These are phyloP conservation scores for Phycomyces nitens DNA, from an alignment of 192 early-diverging fungal species.

Conservation along the genomic window DNA sequence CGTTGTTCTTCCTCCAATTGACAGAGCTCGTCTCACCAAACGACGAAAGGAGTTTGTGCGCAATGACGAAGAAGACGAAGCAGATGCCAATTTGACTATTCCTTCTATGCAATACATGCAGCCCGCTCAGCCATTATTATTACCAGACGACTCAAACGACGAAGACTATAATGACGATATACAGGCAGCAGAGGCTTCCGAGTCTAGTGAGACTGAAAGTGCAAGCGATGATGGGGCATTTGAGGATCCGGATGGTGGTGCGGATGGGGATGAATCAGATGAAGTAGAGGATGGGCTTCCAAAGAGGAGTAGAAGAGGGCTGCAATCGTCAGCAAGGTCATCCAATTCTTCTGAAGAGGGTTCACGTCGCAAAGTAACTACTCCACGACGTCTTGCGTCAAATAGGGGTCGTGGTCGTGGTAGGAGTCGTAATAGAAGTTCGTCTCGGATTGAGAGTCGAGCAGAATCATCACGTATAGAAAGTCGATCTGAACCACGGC, in stretches of 20 bases:
- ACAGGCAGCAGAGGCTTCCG: constrained; percentile 26
- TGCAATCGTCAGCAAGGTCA: constrained; percentile 16
- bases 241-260: constrained; percentile 22
- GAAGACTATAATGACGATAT: constrained; percentile 37
- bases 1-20: constrained; percentile 20
- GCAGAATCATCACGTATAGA: neutral
- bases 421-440: constrained; percentile 32
- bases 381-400: constrained; percentile 4
- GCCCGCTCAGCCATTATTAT: constrained; percentile 9
- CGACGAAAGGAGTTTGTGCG: constrained; percentile 31
- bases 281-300: constrained; percentile 32
- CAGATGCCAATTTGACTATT: neutral
- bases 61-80: constrained; percentile 36
- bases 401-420: constrained; percentile 37
- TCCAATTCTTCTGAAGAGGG: neutral
- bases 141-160: constrained; percentile 37
- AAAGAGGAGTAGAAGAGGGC: constrained; percentile 38
- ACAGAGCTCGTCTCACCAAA: constrained; percentile 24
- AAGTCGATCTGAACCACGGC: constrained; percentile 10
- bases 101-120: constrained; percentile 15
- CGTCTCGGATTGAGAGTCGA: constrained; percentile 2
- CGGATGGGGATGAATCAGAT: constrained; percentile 24
- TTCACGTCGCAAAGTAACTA: neutral
- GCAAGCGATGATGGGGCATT: constrained; percentile 44
- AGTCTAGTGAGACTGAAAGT: constrained; percentile 18